Conservation (phyloP, 1,284 basidiomycete species). For the Pseudozyma hubeiensis region DNA sequence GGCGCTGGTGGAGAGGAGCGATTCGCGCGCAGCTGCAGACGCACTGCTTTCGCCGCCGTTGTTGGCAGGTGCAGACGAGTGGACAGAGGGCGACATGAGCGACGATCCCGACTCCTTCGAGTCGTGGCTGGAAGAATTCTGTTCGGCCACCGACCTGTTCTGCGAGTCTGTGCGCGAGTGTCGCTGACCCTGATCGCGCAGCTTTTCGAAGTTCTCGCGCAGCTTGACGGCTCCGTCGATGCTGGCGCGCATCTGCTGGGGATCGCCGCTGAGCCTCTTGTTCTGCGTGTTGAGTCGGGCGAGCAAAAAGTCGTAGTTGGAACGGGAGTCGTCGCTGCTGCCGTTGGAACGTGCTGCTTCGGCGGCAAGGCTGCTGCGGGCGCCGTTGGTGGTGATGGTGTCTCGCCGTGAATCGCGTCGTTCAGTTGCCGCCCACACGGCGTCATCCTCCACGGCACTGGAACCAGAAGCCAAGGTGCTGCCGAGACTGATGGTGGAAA, state of each 20-base stretch:
- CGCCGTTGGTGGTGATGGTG: constrained; percentile 36
- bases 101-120: constrained; percentile 3
- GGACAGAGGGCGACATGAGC: neutral
- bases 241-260: constrained; percentile 58
- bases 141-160: constrained; percentile 10
- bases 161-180: constrained; percentile 35
- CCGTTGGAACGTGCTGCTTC: constrained; percentile 9
- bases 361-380: constrained; percentile 9
- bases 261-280: constrained; percentile 56
- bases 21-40: constrained; percentile 4
- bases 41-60: neutral
- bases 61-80: neutral
- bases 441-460: neutral
- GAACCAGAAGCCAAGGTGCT: constrained; percentile 15
- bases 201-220: constrained; percentile 60
- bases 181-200: constrained; percentile 43
- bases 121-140: constrained; percentile 11
- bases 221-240: constrained; percentile 63
- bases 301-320: constrained; percentile 60
- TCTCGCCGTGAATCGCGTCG: constrained; percentile 28
- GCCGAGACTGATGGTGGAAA: constrained; percentile 52
- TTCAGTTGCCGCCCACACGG: constrained; percentile 14
- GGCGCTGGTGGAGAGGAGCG: constrained; percentile 2
- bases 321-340: constrained; percentile 9
- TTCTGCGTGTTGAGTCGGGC: constrained; percentile 57